These are phyloP conservation scores for Globisporangium megalacanthum DNA, from an alignment of 352 stramenopile genomes.

Conservation along the genomic window DNA sequence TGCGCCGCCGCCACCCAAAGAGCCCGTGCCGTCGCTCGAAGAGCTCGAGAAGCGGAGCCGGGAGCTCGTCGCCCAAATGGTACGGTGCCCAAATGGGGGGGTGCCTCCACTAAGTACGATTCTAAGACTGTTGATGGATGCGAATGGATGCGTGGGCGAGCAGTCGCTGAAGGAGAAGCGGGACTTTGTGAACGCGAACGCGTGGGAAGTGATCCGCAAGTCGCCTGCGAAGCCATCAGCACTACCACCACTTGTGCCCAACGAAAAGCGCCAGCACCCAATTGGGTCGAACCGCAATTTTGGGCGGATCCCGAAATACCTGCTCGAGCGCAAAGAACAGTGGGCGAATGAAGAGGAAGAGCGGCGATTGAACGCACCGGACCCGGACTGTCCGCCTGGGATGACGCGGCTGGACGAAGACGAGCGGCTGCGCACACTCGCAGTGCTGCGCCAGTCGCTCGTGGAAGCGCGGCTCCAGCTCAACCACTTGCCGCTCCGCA, in stretches of 20 bases:
- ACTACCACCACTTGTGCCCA: neutral
- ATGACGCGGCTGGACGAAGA: constrained; percentile 84
- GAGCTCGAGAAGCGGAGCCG: constrained; percentile 42
- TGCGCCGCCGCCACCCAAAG: constrained; percentile 23
- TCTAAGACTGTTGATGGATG: neutral
- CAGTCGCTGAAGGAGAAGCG: constrained; percentile 53
- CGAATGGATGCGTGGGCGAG: neutral
- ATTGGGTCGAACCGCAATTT: constrained; percentile 30
- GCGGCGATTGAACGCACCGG: constrained; percentile 52
- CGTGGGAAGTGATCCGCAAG: constrained; percentile 71
- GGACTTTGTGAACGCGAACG: constrained; percentile 70
- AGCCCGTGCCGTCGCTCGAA: constrained; percentile 39
- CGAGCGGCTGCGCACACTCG: constrained; percentile 65
- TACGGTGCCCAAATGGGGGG: neutral
- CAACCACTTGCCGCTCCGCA: constrained; percentile 70
- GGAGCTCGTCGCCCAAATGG: constrained; percentile 27
- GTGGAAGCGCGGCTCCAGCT: constrained; percentile 61
- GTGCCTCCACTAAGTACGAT: no score
- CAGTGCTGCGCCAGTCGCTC: constrained; percentile 57
- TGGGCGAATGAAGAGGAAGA: constrained; percentile 86
- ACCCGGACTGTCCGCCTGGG: constrained; percentile 81
- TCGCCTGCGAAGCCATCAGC: constrained; percentile 15
- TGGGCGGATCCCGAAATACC: constrained; percentile 62
- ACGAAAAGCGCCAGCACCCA: constrained; percentile 1
- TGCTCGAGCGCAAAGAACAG: constrained; percentile 68